Evolutionary conservation across 2,329 filamentous ascomycete species (phyloP).

Genomic region (Emericellopsis atlantica): DNA sequence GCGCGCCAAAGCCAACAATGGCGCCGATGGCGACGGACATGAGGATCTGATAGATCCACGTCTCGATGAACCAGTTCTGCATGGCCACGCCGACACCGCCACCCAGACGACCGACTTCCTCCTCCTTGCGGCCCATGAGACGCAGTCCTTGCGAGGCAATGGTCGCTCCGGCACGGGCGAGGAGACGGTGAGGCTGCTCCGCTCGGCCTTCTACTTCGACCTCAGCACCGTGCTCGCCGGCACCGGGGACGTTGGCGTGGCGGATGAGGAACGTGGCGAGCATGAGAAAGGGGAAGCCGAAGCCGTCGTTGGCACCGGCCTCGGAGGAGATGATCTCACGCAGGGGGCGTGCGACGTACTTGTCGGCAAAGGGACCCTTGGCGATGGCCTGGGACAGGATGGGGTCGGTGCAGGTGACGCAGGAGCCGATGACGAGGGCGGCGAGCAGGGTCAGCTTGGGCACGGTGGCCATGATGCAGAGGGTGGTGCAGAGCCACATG

Average conservation of each 20-base stretch:
- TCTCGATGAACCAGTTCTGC: slow-evolving; percentile 31
- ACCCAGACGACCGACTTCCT: slow-evolving; percentile 33
- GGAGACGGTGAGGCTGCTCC: too few species aligned
- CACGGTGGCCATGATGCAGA: slow-evolving; percentile 40
- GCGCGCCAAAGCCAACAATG: slow-evolving; percentile 14
- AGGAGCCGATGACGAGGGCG: slow-evolving; percentile 44
- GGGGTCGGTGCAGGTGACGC: slow-evolving; percentile 49
- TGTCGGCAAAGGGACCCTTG: slow-evolving; percentile 43
- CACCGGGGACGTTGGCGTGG: slow-evolving; percentile 21
- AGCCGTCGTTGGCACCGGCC: slow-evolving; percentile 3
- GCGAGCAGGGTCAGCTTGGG: slow-evolving; percentile 42
- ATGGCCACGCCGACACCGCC: slow-evolving; percentile 33
- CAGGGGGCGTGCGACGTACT: slow-evolving; percentile 42
- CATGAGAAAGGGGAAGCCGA: slow-evolving; percentile 40
- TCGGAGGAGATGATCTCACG: slow-evolving; percentile 46
- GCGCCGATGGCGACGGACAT: slow-evolving; percentile 26
- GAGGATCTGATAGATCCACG: slow-evolving; percentile 31
- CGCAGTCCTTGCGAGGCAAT: neutral
- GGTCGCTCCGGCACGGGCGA: too few species aligned
- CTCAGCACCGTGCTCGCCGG: slow-evolving; percentile 1
- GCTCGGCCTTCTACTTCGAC: too few species aligned
- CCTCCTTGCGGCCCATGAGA: slow-evolving; percentile 11
- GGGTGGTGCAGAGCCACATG: slow-evolving; percentile 47
- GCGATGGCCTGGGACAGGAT: slow-evolving; percentile 52
- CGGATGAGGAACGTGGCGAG: slow-evolving; percentile 44